Conservation (phyloP, 306 rosid genomes). For the Cicer pinnatifidum region DNA sequence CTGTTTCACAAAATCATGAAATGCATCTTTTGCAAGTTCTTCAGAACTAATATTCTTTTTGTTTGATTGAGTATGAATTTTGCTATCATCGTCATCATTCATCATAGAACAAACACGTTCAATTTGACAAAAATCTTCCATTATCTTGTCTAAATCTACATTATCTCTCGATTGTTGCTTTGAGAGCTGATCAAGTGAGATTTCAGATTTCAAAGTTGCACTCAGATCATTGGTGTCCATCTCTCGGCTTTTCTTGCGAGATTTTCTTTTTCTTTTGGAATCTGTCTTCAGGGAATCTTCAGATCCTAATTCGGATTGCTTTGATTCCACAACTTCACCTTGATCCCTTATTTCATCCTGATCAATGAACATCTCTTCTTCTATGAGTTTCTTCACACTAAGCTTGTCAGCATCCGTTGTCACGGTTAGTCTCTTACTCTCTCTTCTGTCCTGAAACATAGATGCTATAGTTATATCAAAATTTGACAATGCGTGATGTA, state of each 20-base stretch:
- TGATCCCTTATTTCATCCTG: slow-evolving; percentile 54
- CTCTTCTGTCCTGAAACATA: slow-evolving; percentile 67
- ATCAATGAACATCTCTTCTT: slow-evolving; percentile 81
- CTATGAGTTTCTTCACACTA: slow-evolving; percentile 93
- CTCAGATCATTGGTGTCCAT: slow-evolving; percentile 57
- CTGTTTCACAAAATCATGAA: slow-evolving; percentile 66
- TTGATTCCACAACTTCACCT: slow-evolving; percentile 49
- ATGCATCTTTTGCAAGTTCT: slow-evolving; percentile 58
- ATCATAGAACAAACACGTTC: slow-evolving; percentile 50
- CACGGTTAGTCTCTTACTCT: slow-evolving; percentile 45
- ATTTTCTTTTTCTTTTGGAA: slow-evolving; percentile 58
- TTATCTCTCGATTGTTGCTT: slow-evolving; percentile 53
- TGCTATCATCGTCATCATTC: slow-evolving; percentile 54
- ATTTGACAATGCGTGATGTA: not conserved
- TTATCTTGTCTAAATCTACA: slow-evolving; percentile 67
- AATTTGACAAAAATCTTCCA: slow-evolving; percentile 69
- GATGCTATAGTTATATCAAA: not conserved
- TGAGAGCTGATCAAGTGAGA: slow-evolving; percentile 52
- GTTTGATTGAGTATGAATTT: slow-evolving; percentile 50
- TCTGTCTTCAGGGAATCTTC: slow-evolving; percentile 49
- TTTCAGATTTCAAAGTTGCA: slow-evolving; percentile 52
- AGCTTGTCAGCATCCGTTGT: slow-evolving; percentile 61
- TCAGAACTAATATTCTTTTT: slow-evolving; percentile 59
- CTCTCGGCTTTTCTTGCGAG: slow-evolving; percentile 68
- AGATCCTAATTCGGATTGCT: slow-evolving; percentile 44